Evolutionary conservation across 139 green algal genomes (phyloP).

Genomic region (Closterium sp.): DNA sequence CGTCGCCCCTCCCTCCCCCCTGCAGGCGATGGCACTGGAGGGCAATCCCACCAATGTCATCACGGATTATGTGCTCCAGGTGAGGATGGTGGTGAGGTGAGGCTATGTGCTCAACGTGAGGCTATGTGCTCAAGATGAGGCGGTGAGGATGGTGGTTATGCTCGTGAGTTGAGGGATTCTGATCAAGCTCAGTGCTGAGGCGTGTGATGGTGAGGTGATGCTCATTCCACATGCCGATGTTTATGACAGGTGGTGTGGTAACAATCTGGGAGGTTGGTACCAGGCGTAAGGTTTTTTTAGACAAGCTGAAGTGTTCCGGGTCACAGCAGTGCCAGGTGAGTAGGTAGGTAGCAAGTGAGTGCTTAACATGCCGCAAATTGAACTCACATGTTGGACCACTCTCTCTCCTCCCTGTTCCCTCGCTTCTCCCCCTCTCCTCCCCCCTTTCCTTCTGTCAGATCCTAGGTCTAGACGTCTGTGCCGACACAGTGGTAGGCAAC

Average conservation of each 20-base stretch:
- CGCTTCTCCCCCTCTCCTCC: background rate
- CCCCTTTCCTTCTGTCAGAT: background rate
- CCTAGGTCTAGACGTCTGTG: constrained; percentile 33
- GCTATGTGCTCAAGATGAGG: background rate
- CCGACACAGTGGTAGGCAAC: constrained; percentile 74
- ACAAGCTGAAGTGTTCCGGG: no score
- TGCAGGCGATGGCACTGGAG: constrained; percentile 27
- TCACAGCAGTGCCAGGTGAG: no score
- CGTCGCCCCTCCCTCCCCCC: background rate
- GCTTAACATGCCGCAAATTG: no score
- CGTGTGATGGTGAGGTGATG: background rate
- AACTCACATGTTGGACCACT: no score
- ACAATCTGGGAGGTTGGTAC: background rate
- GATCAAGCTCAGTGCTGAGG: background rate
- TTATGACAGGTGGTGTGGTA: background rate
- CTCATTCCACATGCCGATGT: background rate
- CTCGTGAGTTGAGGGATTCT: background rate
- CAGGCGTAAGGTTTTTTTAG: no score
- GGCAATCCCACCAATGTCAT: constrained; percentile 3
- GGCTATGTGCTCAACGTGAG: background rate
- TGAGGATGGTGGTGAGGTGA: background rate
- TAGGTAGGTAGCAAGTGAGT: no score
- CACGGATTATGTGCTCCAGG: constrained; percentile 44
- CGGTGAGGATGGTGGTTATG: background rate
- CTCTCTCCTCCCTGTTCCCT: no score